phyloP scores from a whole-genome alignment of 164 flowering plant genomes.

The Berberis thunbergii region DNA sequence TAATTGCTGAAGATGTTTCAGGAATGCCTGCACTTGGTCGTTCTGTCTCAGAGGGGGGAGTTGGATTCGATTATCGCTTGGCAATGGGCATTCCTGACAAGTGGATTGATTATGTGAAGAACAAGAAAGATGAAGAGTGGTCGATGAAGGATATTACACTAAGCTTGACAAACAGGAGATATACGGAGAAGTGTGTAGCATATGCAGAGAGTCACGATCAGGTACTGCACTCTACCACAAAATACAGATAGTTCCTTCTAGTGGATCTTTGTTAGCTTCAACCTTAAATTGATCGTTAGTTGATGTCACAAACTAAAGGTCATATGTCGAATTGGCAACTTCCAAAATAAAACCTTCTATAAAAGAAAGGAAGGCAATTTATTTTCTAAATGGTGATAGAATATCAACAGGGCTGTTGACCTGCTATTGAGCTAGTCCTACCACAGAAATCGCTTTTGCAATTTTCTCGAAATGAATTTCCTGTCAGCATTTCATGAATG shows the following conservation, averaged over 20 bases:
- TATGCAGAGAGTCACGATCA: conserved; percentile 99
- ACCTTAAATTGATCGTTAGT: not conserved
- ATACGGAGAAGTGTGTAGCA: conserved; percentile 82
- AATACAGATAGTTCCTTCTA: not conserved
- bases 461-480: too few species aligned
- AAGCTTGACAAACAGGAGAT: conserved; percentile 87
- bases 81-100: conserved; percentile 96
- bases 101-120: conserved; percentile 94
- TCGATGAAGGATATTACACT: conserved; percentile 69
- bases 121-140: conserved; percentile 81
- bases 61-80: conserved; percentile 92
- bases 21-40: conserved; percentile 93
- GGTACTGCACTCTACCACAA: conserved; percentile 25
- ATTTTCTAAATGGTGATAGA: too few species aligned
- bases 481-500: too few species aligned
- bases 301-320: not conserved
- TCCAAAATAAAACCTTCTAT: too few species aligned
- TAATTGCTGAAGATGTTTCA: conserved; percentile 94
- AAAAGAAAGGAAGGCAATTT: too few species aligned
- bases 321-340: not conserved
- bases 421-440: too few species aligned
- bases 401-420: too few species aligned
- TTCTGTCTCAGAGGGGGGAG: conserved; percentile 71
- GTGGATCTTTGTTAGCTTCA: not conserved
- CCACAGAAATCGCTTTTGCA: too few species aligned